phyloP scores from a whole-genome alignment of 2,329 filamentous ascomycete species.

The Neurospora sp. region DNA sequence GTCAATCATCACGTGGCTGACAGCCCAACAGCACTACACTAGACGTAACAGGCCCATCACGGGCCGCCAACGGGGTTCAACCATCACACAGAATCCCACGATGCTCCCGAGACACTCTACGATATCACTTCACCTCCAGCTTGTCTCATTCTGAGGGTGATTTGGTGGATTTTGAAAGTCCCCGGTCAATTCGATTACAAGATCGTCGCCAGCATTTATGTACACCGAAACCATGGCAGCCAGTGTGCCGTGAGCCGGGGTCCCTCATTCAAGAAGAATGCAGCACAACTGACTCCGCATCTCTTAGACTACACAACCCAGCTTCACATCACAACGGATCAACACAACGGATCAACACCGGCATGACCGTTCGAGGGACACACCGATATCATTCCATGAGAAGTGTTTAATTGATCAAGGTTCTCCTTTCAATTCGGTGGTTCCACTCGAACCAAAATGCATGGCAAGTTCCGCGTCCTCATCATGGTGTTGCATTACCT shows the following conservation, averaged over 20 bases:
- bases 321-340: background rate
- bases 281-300: background rate
- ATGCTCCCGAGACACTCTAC: background rate
- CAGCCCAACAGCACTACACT: background rate
- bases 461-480: background rate
- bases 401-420: background rate
- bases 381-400: background rate
- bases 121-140: background rate
- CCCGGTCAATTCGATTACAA: background rate
- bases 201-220: background rate
- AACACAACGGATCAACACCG: background rate
- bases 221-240: too few species aligned
- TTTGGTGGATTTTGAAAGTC: background rate
- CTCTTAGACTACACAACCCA: background rate
- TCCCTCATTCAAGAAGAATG: background rate
- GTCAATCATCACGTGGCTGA: background rate
- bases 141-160: background rate
- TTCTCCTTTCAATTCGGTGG: background rate
- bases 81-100: background rate
- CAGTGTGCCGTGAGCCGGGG: background rate
- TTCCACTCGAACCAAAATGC: rapidly evolving
- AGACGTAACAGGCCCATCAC: background rate
- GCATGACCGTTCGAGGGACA: background rate
- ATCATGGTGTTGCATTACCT: background rate
- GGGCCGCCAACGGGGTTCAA: background rate